Base-by-base conservation (phyloP, 805 yeast species). In the Brettanomyces bruxellensis region DNA sequence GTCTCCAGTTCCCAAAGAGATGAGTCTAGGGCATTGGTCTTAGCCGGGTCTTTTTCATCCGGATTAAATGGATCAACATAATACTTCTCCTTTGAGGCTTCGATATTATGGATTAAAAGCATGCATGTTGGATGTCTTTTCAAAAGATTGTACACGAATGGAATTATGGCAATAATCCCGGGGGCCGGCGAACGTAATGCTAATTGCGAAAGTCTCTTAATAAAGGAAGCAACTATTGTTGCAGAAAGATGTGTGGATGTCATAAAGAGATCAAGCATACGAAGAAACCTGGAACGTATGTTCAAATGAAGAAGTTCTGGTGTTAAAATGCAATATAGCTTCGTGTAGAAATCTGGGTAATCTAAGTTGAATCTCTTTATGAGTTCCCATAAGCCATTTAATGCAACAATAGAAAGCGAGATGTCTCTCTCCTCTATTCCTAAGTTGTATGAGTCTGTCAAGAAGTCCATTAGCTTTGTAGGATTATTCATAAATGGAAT, bases 61-160 rank as follows among this genome's bases (percentile, higher is more conserved):
- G 70, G 66, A 51, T 83, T 70, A 59, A 76, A 91, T 4, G 95
- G 84, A 60, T 93, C 98, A 4, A 39, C 43, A 53, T 66, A 71
- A 3, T 56, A 50, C 24, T 48, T 49, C 46, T 71, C 76, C 3
- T 60, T 60, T 4, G 51, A 53, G 0, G 45, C 49, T 3, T 60
- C 56, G 1, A 75, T 57, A 40, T 73, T 71, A 57, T 93, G 98
- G 38, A 91, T 72, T 75, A 91, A 70, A 24, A 83, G 69, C 95
- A 90, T 91, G 71, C 97, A 90, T 4, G 90, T 79, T 40, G 97
- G 97, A 65, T 93, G 99, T 56, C 87, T 79, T 61, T 87, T 91
- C 57, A 93, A 65, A 51, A 89, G 73, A 62, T 91, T 91, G 68
- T 91, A 91, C 11, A 89, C 74, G 61, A 93, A 88, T n/a, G 99